Evolutionary conservation across 2,329 filamentous ascomycete species (phyloP).

Genomic region (Epichloe scottii): DNA sequence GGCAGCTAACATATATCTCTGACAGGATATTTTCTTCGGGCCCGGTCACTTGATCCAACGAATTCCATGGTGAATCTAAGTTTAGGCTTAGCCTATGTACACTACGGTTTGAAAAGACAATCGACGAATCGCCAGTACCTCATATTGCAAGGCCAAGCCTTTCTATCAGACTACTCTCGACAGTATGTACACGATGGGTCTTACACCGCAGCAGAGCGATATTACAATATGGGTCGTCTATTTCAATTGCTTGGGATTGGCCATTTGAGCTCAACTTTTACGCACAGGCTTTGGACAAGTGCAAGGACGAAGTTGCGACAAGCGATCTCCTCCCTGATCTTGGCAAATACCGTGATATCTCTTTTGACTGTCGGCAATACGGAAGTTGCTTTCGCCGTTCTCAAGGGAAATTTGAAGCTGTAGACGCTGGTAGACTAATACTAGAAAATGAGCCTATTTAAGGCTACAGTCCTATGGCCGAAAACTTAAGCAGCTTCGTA

Average conservation of each 20-base stretch:
- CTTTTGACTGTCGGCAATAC: conserved; percentile 19
- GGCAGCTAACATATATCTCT: background rate
- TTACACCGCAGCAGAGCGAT: conserved; percentile 18
- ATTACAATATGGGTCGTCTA: conserved; percentile 26
- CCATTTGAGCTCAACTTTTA: conserved; percentile 59
- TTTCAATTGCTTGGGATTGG: conserved; percentile 25
- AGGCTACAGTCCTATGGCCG: too few species aligned
- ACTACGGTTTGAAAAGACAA: conserved; percentile 80
- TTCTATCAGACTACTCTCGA: conserved; percentile 41
- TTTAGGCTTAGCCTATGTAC: conserved; percentile 74
- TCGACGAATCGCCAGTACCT: conserved; percentile 82
- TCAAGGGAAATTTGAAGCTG: conserved; percentile 16
- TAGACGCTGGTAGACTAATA: conserved; percentile 7
- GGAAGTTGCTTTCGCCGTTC: conserved; percentile 13
- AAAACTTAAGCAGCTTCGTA: too few species aligned
- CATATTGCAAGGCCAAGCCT: conserved; percentile 72
- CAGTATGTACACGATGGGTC: conserved; percentile 3
- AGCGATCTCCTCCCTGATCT: conserved; percentile 17
- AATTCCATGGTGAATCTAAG: conserved; percentile 72
- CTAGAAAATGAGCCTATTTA: background rate
- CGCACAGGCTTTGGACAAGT: conserved; percentile 21
- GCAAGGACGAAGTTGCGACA: conserved; percentile 1
- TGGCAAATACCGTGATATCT: conserved; percentile 21
- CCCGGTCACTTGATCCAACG: conserved; percentile 57
- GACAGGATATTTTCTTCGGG: conserved; percentile 69